Conservation (phyloP, 2,329 filamentous ascomycete species). For the Fusarium fujikuroi region DNA sequence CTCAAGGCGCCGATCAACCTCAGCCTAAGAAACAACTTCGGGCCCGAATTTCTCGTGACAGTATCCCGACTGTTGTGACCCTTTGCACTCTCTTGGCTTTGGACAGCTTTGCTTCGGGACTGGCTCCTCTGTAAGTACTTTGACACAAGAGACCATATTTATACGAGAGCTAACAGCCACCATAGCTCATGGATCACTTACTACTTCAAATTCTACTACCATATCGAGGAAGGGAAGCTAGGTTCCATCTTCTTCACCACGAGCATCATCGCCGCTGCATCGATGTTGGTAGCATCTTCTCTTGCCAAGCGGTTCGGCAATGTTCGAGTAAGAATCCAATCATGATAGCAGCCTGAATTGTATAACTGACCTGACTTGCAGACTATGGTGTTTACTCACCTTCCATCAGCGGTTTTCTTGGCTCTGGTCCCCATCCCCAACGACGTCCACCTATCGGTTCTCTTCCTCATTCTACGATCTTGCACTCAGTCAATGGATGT, state of each 20-base stretch:
- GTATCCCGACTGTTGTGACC: conserved; percentile 64
- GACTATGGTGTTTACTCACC: conserved; percentile 81
- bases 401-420: conserved; percentile 74
- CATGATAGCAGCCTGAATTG: rapidly evolving
- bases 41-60: conserved; percentile 67
- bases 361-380: conserved; percentile 40
- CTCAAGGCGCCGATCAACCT: not conserved
- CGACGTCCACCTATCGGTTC: conserved; percentile 63
- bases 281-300: conserved; percentile 64
- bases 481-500: conserved; percentile 76
- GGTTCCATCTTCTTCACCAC: conserved; percentile 67
- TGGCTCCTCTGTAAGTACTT: conserved; percentile 68
- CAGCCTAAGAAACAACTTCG: conserved; percentile 51
- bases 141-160: conserved; percentile 25
- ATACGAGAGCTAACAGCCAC: conserved; percentile 28
- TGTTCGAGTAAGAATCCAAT: conserved; percentile 63
- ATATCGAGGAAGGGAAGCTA: conserved; percentile 60
- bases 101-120: conserved; percentile 76
- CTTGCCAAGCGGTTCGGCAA: conserved; percentile 68
- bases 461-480: conserved; percentile 70
- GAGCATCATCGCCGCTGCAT: conserved; percentile 61
- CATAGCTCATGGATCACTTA: conserved; percentile 67
- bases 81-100: conserved; percentile 75
- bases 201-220: conserved; percentile 63
- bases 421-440: conserved; percentile 69